Conservation (phyloP, 257 asterid species). For the Cordia subcordata region DNA sequence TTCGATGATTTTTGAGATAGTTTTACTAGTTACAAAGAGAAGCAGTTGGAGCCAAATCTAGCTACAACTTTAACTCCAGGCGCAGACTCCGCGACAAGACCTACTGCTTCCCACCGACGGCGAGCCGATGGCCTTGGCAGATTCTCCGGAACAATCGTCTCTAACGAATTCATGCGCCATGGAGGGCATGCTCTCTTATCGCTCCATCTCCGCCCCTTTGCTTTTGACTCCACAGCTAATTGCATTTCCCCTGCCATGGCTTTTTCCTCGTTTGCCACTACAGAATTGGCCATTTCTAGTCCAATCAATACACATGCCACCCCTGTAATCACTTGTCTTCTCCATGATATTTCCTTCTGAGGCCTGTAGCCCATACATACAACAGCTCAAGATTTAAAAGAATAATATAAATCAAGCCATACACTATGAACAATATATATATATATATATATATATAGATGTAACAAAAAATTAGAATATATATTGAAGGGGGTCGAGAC, state of each 20-base stretch:
- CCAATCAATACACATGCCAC: slow-evolving; percentile 47
- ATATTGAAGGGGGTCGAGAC: too few relatives aligned
- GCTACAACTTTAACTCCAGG: slow-evolving; percentile 24
- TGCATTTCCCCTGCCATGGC: slow-evolving; percentile 35
- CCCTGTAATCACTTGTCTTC: slow-evolving; percentile 27
- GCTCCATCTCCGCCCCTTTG: slow-evolving; percentile 50
- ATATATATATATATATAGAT: too few relatives aligned
- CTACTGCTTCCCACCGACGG: slow-evolving; percentile 57
- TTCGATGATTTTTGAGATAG: too few relatives aligned
- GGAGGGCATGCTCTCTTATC: slow-evolving; percentile 66
- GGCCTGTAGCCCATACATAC: slow-evolving; percentile 30
- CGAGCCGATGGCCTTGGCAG: slow-evolving; percentile 65
- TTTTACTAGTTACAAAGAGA: slow-evolving; percentile 12
- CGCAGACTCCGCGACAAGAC: slow-evolving; percentile 25
- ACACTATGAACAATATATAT: too few relatives aligned
- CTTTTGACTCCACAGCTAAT: not conserved
- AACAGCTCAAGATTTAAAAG: not conserved
- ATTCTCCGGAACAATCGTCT: slow-evolving; percentile 80
- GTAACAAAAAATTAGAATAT: too few relatives aligned
- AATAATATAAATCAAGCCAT: too few relatives aligned
- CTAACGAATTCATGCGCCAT: slow-evolving; percentile 68
- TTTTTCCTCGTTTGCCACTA: not conserved
- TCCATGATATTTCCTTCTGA: slow-evolving; percentile 40
- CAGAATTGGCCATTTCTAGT: slow-evolving; percentile 23
- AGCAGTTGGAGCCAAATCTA: slow-evolving; percentile 7